These are phyloP conservation scores for Crithidia fasciculata DNA, from an alignment of 208 protist species.

Conservation along the genomic window DNA sequence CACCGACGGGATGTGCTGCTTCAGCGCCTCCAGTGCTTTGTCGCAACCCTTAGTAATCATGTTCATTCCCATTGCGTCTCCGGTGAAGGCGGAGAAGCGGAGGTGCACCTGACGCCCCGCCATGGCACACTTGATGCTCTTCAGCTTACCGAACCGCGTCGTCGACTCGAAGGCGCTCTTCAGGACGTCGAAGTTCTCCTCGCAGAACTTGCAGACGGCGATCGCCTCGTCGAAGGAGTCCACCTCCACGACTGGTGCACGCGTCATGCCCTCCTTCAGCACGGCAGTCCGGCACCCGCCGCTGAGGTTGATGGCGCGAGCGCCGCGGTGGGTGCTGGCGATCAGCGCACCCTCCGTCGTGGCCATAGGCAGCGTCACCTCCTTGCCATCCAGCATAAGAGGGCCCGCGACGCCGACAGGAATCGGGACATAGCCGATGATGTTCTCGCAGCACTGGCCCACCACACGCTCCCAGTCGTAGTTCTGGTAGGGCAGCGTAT, in stretches of 20 bases:
- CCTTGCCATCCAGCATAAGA: constrained; percentile 92
- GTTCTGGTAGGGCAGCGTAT: constrained; percentile 84
- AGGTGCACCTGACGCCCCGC: constrained; percentile 93
- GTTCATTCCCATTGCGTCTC: constrained; percentile 99
- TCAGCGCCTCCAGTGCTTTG: constrained; percentile 86
- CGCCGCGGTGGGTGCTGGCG: constrained; percentile 96
- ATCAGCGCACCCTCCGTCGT: constrained; percentile 98
- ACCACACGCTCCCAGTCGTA: constrained; percentile 92
- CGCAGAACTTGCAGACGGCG: constrained; percentile 91
- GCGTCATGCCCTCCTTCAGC: constrained; percentile 96
- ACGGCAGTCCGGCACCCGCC: constrained; percentile 92
- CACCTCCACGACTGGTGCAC: constrained; percentile 95
- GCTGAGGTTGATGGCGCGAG: constrained; percentile 92
- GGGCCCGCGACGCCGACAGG: constrained; percentile 96
- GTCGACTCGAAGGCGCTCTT: constrained; percentile 93
- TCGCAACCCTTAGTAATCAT: constrained; percentile 99
- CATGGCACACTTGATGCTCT: constrained; percentile 85
- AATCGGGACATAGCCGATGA: constrained; percentile 97
- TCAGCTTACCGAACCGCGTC: constrained; percentile 94
- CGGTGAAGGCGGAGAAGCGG: constrained; percentile 94
- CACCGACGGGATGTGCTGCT: constrained; percentile 93
- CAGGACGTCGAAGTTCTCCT: constrained; percentile 87
- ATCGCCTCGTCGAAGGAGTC: constrained; percentile 75
- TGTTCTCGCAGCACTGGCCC: constrained; percentile 96
- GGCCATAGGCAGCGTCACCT: constrained; percentile 95